Conservation (phyloP, 495 filamentous ascomycete species). For the Chaetomium fimeti region DNA sequence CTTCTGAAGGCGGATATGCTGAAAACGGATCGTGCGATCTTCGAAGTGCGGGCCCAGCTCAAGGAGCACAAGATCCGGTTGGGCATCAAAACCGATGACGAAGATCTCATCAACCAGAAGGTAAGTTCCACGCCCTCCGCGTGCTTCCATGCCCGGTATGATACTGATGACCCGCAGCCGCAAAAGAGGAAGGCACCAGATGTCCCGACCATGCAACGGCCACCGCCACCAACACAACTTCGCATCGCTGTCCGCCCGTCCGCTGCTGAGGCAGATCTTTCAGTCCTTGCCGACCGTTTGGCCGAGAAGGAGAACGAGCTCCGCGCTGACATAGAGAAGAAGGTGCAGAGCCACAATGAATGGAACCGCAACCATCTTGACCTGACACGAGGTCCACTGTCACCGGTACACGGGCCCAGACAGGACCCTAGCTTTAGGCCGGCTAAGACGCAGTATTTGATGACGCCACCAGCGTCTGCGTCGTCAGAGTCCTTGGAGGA, state of each 20-base stretch:
- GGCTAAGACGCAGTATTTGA: constrained; percentile 77
- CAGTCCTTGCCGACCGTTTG: constrained; percentile 68
- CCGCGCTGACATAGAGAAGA: constrained; percentile 71
- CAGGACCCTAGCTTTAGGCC: constrained; percentile 61
- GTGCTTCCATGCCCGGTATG: constrained; percentile 22
- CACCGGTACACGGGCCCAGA: constrained; percentile 64
- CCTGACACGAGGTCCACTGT: constrained; percentile 74
- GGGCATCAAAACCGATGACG: constrained; percentile 87
- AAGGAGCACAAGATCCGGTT: constrained; percentile 86
- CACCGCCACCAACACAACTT: constrained; percentile 51
- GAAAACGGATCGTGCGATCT: constrained; percentile 68
- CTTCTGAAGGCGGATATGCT: constrained; percentile 73
- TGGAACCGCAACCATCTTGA: constrained; percentile 87
- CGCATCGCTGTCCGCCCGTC: constrained; percentile 69
- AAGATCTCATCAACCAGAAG: constrained; percentile 92
- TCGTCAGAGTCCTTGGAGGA: constrained; percentile 61
- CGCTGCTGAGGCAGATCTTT: constrained; percentile 72
- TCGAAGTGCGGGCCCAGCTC: constrained; percentile 73
- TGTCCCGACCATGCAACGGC: constrained; percentile 53
- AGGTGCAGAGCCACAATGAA: constrained; percentile 75
- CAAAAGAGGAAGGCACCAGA: constrained; percentile 70
- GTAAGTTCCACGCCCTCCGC: constrained; percentile 48
- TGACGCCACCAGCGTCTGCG: constrained; percentile 81
- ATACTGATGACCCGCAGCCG: constrained; percentile 49
- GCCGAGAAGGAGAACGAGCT: constrained; percentile 82